Conservation (phyloP, 371 early-diverging fungal genomes). For the Pancytospora epiphaga region DNA sequence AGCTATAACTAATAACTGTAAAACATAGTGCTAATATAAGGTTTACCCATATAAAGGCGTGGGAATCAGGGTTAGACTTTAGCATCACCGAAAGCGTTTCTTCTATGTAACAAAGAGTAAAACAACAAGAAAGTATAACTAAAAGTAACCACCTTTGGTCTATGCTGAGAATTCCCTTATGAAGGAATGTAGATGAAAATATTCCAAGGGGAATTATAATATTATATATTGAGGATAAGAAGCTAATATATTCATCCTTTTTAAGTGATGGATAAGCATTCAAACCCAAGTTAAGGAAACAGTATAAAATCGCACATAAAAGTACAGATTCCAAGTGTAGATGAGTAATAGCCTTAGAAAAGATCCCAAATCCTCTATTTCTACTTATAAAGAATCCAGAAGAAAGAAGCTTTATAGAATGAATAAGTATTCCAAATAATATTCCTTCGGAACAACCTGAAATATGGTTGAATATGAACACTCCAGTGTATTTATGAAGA, state of each 20-base stretch:
- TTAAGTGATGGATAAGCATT: neutral
- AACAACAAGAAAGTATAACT: neutral
- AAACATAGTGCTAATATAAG: neutral
- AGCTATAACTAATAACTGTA: no score
- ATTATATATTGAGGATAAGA: neutral
- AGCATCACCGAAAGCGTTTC: neutral
- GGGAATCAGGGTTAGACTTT: neutral
- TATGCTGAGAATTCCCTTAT: neutral
- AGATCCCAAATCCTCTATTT: neutral
- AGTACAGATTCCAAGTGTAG: neutral
- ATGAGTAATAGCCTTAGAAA: neutral
- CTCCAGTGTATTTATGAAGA: constrained; percentile 85
- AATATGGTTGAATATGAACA: constrained; percentile 74
- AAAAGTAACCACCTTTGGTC: neutral
- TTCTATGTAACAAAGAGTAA: neutral
- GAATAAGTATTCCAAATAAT: constrained; percentile 59
- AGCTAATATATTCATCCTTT: neutral
- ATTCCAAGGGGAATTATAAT: neutral
- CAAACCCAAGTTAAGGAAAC: neutral
- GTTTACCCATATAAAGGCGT: neutral
- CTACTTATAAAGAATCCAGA: neutral
- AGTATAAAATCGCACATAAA: neutral
- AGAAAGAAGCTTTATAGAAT: constrained; percentile 13
- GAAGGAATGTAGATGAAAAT: neutral
- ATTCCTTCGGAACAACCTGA: constrained; percentile 91